Evolutionary conservation across 179 eudicot species (phyloP).

Genomic region (Carnegiea gigantea): DNA sequence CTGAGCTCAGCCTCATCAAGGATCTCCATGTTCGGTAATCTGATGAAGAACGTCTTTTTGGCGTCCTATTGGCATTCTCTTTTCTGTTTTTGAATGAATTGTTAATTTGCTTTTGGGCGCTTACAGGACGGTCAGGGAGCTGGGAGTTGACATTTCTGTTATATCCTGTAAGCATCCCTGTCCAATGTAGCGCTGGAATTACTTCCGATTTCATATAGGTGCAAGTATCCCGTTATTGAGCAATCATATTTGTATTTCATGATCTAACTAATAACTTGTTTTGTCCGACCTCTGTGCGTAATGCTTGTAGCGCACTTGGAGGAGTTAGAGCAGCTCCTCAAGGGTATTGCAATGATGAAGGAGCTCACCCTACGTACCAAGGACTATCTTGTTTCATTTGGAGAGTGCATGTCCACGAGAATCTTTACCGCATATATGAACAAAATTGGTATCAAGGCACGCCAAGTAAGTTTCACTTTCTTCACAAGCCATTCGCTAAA

Average conservation of each 20-base stretch:
- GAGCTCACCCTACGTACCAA: slow-evolving; percentile 88
- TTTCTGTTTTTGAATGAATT: background rate
- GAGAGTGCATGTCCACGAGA: slow-evolving; percentile 99
- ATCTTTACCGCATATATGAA: slow-evolving; percentile 89
- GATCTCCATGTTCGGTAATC: slow-evolving; percentile 67
- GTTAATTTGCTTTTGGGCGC: background rate
- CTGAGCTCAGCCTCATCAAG: slow-evolving; percentile 61
- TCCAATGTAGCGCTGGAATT: background rate
- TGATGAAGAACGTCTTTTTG: background rate
- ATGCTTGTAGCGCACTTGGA: slow-evolving; percentile 62
- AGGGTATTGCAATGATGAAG: slow-evolving; percentile 93
- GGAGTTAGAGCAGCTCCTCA: slow-evolving; percentile 85
- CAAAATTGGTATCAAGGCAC: slow-evolving; percentile 77
- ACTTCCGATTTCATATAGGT: background rate
- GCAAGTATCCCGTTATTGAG: background rate
- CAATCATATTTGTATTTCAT: background rate
- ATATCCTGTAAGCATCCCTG: slow-evolving; percentile 53
- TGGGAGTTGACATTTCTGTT: slow-evolving; percentile 61
- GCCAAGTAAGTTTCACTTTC: slow-evolving; percentile 60
- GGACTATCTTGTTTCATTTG: slow-evolving; percentile 91
- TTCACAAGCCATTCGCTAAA: background rate
- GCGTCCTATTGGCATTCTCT: background rate
- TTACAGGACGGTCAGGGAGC: slow-evolving; percentile 65
- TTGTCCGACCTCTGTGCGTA: background rate
- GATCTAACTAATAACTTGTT: background rate